These are phyloP conservation scores for Entamoeba histolytica DNA, from an alignment of 208 protist species.

Conservation along the genomic window DNA sequence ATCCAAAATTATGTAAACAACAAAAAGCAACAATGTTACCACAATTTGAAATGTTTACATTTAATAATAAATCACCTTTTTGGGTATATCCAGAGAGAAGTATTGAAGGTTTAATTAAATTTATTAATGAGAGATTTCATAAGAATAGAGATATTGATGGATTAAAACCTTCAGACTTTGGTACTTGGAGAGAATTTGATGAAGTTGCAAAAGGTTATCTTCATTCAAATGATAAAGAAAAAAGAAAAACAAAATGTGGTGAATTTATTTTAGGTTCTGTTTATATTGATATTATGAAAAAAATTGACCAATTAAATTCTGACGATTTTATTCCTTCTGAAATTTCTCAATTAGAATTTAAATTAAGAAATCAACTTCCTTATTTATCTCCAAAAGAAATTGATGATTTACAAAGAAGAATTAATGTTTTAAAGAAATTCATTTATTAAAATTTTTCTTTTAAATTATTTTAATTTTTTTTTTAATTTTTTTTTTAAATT, in stretches of 20 bases:
- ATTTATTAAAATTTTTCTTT: too few relatives aligned
- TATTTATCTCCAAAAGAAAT: background rate
- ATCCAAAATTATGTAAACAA: background rate
- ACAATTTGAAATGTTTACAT: background rate
- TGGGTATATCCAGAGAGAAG: background rate
- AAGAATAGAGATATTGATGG: background rate
- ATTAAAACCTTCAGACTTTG: background rate
- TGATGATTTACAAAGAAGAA: background rate
- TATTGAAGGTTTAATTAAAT: background rate
- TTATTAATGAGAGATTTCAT: background rate
- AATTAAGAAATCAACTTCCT: background rate
- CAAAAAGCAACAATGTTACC: background rate
- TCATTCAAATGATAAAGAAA: background rate
- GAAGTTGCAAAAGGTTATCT: background rate
- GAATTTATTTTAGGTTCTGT: background rate
- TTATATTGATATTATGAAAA: background rate
- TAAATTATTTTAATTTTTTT: too few relatives aligned
- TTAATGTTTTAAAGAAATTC: background rate
- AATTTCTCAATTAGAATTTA: background rate
- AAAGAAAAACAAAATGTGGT: background rate
- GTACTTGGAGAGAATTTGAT: background rate
- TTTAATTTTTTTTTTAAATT: background rate
- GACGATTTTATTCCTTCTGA: background rate
- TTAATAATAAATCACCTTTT: background rate
- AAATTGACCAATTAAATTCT: background rate